Evolutionary conservation across 177 flowering plant genomes (phyloP).

Genomic region (Vitis hybrid): DNA sequence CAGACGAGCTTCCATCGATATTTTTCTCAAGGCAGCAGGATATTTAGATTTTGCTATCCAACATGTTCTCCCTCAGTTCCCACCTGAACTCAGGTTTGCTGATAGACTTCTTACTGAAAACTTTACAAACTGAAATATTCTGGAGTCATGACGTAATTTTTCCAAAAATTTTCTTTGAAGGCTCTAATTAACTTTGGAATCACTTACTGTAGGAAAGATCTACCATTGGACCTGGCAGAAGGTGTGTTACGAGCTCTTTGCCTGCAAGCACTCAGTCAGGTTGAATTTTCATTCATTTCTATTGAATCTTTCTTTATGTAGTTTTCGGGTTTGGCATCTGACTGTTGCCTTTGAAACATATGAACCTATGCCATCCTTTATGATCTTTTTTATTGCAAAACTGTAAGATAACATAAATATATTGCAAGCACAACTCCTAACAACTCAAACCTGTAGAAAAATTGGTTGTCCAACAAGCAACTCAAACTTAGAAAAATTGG

Average conservation of each 20-base stretch:
- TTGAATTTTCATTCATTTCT: conserved; percentile 20
- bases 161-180: too few species aligned
- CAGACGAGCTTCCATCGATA: conserved; percentile 70
- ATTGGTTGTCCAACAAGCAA: too few species aligned
- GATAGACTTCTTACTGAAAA: not conserved
- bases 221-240: conserved; percentile 86
- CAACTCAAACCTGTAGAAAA: too few species aligned
- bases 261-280: conserved; percentile 94
- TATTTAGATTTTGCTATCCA: conserved; percentile 84
- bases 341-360: too few species aligned
- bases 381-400: too few species aligned
- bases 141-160: not conserved
- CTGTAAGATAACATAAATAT: too few species aligned
- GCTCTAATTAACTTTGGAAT: too few species aligned
- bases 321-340: too few species aligned
- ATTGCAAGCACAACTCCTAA: too few species aligned
- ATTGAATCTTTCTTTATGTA: too few species aligned
- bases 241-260: conserved; percentile 83
- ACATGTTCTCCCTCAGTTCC: conserved; percentile 82
- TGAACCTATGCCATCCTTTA: too few species aligned
- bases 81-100: conserved; percentile 70
- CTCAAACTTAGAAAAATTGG: too few species aligned
- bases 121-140: not conserved
- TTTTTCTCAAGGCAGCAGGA: conserved; percentile 90
- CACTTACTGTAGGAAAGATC: conserved; percentile 53